Evolutionary conservation across 2,329 filamentous ascomycete genomes (phyloP), one percentile per base, ranked within the genome.

Genomic region (Aspergillus viridinutans): DNA sequence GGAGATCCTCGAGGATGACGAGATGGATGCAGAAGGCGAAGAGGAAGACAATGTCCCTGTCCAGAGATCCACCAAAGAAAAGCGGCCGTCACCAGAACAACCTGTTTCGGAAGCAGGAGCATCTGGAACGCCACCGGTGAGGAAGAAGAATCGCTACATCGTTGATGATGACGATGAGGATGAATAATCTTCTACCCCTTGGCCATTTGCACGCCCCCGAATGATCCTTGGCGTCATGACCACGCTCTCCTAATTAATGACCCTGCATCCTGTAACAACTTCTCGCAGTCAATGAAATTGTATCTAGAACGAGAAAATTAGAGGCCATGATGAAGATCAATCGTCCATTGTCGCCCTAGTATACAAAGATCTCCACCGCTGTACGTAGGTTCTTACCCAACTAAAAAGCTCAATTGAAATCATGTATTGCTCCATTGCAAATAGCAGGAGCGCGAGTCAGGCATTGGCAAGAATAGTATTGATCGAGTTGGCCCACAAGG

Each of bases 101-200:
- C 60, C 63, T 23, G 57, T 56, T 38, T 49, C 61, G 32, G 66
- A 65, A 49, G 56, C 56, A 23, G 68, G 61, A 55, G 58, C 61
- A 23, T 62, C 65, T 17, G 71, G 66, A 26, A 72, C 73, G 38
- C 73, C 75, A 42, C 72, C 71, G 42, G 63, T 68, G 4, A 72
- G 78, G 54, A 78, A 77, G 68, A 78, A 79, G 69, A 72, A 78
- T 61, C 75, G 77, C 55, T 75, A 78, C 53, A 73, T 80, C 32
- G 75, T 79, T 51, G 76, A 80, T 50, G 76, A 79, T 55, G 78
- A 80, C 49, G 78, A 80, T 12, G 78, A 80, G 50, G 76, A 80
- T 54, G 73, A 69, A 68, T 60, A 40, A 48, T 14, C 50, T 56
- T 47, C 56, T 12, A 32, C 32, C 50, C 50, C 45, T 54, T 54